Evolutionary conservation across 164 flowering plant genomes (phyloP).

Genomic region (Magnolia kwangsiensis): DNA sequence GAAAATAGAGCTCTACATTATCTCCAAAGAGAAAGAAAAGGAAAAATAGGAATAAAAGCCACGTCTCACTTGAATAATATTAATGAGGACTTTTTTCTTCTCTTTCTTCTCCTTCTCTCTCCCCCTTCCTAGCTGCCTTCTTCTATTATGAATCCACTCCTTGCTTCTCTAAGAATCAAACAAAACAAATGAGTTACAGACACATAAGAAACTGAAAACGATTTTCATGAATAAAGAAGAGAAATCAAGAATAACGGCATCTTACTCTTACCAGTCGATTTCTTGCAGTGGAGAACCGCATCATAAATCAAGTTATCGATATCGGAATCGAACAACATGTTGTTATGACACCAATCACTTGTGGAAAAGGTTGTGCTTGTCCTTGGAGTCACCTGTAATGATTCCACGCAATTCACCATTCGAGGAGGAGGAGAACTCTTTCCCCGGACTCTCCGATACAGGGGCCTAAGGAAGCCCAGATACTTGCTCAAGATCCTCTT

Average conservation of each 20-base stretch:
- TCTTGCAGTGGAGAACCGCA: slow-evolving; percentile 68
- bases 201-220: background rate
- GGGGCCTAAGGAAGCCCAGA: slow-evolving; percentile 21
- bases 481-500: slow-evolving; percentile 23
- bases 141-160: no score
- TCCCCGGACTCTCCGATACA: slow-evolving; percentile 3
- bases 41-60: no score
- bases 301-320: slow-evolving; percentile 49
- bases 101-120: no score
- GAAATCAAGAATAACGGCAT: background rate
- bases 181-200: no score
- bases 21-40: no score
- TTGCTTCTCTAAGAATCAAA: background rate
- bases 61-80: no score
- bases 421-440: background rate
- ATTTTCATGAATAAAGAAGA: background rate
- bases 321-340: slow-evolving; percentile 5
- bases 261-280: slow-evolving; percentile 36
- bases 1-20: no score
- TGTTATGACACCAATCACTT: slow-evolving; percentile 1
- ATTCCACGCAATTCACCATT: background rate
- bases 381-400: slow-evolving; percentile 15
- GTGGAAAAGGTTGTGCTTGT: slow-evolving; percentile 10
- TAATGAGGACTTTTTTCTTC: no score
- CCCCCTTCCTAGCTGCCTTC: no score